A percentile compares a stretch with the other conserved stretches of the same genome.
Evolutionary conservation across 1,284 basidiomycete species (phyloP).

Genomic region (Moesziomyces parantarcticus): DNA sequence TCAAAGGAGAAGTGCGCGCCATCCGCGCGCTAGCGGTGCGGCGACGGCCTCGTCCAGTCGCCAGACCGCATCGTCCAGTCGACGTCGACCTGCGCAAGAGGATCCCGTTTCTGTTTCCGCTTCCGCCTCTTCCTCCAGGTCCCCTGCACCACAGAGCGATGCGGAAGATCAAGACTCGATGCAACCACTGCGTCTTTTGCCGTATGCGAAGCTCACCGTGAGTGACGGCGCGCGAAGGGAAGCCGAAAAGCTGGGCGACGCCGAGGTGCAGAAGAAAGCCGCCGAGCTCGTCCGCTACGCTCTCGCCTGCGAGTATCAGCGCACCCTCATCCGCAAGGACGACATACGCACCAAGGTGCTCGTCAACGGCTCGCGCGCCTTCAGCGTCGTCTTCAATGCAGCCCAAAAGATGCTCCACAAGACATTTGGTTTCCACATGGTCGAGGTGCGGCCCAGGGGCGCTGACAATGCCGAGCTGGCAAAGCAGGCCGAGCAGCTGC

Average conservation of each 20-base stretch:
- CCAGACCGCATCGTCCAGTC: conserved; percentile 7
- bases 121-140: neutral
- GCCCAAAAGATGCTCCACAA: conserved; percentile 50
- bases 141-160: conserved; percentile 3
- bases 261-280: conserved; percentile 43
- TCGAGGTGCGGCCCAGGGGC: conserved; percentile 53
- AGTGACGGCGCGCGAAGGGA: conserved; percentile 18
- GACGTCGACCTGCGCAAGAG: conserved; percentile 1
- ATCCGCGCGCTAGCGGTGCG: neutral
- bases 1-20: neutral
- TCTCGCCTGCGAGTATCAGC: conserved; percentile 51
- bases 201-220: conserved; percentile 20
- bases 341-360: conserved; percentile 45
- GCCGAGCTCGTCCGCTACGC: conserved; percentile 54
- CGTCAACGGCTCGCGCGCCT: conserved; percentile 26
- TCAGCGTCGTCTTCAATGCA: conserved; percentile 53
- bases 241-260: conserved; percentile 30
- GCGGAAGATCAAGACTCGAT: conserved; percentile 16
- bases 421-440: conserved; percentile 52
- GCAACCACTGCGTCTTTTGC: neutral
- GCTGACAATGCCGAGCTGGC: conserved; percentile 50
- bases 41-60: conserved; percentile 13
- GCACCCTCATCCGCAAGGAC: conserved; percentile 34
- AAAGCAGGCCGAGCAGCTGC: conserved; percentile 27
- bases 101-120: too few relatives aligned